These are phyloP conservation scores for Exophiala bonariae DNA, from an alignment of 2,329 filamentous ascomycete species.

Conservation along the genomic window DNA sequence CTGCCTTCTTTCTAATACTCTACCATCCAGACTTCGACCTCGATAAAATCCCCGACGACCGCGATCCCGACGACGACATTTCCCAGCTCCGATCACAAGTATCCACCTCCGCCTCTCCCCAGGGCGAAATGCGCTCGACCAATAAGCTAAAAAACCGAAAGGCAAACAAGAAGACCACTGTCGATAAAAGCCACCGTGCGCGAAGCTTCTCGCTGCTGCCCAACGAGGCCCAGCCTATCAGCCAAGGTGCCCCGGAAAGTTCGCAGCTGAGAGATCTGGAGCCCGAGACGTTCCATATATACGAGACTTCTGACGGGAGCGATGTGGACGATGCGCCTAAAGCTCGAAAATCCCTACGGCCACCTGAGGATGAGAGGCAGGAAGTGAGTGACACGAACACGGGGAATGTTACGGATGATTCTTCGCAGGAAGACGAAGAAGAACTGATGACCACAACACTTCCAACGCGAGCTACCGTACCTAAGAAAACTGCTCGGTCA, in stretches of 20 bases:
- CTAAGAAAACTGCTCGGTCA: no score
- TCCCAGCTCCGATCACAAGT: neutral
- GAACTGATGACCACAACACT: no score
- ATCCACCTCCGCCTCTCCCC: no score
- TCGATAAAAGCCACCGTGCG: no score
- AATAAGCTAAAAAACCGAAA: no score
- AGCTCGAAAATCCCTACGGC: neutral
- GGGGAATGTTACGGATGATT: no score
- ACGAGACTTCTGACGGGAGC: constrained; percentile 20
- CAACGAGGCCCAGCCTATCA: neutral
- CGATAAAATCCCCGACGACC: constrained; percentile 23
- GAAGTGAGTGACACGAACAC: no score
- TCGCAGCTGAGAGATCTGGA: constrained; percentile 20
- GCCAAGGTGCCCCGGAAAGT: neutral
- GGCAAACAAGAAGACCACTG: no score
- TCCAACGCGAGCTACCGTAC: no score
- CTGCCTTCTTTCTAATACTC: neutral
- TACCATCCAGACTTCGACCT: constrained; percentile 18
- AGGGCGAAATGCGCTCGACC: no score
- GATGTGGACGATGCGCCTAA: constrained; percentile 5
- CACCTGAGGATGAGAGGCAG: no score
- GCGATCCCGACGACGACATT: constrained; percentile 4
- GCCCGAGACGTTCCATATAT: constrained; percentile 26
- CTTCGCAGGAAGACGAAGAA: no score
- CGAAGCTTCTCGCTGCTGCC: neutral